A percentile compares a stretch with the other conserved stretches of the same genome.
Evolutionary conservation across 441 rosid species (phyloP).

Genomic region (Eruca vesicaria): DNA sequence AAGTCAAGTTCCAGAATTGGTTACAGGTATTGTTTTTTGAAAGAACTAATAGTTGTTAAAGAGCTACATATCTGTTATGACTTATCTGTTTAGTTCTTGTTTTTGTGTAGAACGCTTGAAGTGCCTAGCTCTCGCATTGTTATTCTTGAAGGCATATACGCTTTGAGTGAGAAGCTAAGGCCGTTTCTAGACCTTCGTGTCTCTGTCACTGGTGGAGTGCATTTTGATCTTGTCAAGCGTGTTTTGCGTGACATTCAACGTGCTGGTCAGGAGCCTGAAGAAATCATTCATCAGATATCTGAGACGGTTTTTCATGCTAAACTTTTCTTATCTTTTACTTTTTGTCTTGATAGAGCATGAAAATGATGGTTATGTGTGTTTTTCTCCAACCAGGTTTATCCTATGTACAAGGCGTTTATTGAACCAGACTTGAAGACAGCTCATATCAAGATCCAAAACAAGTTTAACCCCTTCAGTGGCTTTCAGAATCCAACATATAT

Average conservation of each 20-base stretch:
- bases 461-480: slow-evolving; percentile 94
- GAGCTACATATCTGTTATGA: slow-evolving; percentile 11
- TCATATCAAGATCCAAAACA: slow-evolving; percentile 88
- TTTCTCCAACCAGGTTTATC: slow-evolving; percentile 67
- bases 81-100: slow-evolving; percentile 14
- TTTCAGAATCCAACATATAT: slow-evolving; percentile 95
- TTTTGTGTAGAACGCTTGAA: slow-evolving; percentile 68
- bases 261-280: slow-evolving; percentile 97
- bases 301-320: slow-evolving; percentile 68
- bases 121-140: slow-evolving; percentile 92
- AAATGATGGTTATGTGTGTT: background rate
- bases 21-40: slow-evolving; percentile 48
- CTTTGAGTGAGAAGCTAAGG: slow-evolving; percentile 83
- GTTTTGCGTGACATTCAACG: slow-evolving; percentile 97
- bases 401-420: slow-evolving; percentile 98
- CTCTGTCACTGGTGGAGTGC: slow-evolving; percentile 96
- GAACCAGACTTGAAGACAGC: slow-evolving; percentile 98
- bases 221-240: slow-evolving; percentile 95
- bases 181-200: slow-evolving; percentile 97
- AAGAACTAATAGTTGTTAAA: background rate
- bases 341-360: background rate
- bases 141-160: slow-evolving; percentile 92
- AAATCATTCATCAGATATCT: slow-evolving; percentile 94
- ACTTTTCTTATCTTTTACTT: slow-evolving; percentile 24
- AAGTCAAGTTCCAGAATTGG: slow-evolving; percentile 89